Evolutionary conservation across 2,329 filamentous ascomycete genomes (phyloP), one percentile per base, ranked within the genome.

Genomic region (Hypoxylon sp.): DNA sequence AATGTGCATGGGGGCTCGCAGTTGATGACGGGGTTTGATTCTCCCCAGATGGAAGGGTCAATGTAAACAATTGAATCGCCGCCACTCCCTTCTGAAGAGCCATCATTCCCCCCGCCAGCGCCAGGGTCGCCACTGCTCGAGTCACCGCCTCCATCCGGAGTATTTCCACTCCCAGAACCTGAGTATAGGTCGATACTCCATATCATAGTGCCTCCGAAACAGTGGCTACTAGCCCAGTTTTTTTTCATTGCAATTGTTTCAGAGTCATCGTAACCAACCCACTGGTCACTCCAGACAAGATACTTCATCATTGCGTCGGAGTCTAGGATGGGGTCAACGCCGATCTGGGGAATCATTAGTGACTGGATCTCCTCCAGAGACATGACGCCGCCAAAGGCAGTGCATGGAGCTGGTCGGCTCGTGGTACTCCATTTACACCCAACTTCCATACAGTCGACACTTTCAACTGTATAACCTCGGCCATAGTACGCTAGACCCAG

Each of bases 401-500:
- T 78, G 55, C 78, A 80, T 1, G 48, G 23, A 0, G 55, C 78
- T 0, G 77, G 69, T n/a, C 73, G 73, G 57, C 74, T 77, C 0
- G 75, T 71, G 0, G 71, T 75, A 0, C 14, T 41, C 13, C 75
- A 79, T 0, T 45, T 56, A 28, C 79, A 80, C 0, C 61, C 65
- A 0, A 75, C 67, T 0, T 30, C 17, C 10, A 71, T 76, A 48
- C 79, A 81, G 38, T 21, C 67, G 1, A 73, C 64, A 19, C 75
- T 70, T 0, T 65, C 30, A 0, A 80, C 30, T 0, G 80, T 85
- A 49, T 81, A 85, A 1, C 81, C 79, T 4, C 84, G 76, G 0
- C 83, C 84, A 57, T 87, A 87, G 51, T 78, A 80, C 0, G 82
- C 82, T 0, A 85, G 59, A 0, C 84, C 85, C 2, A 86, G 71